phyloP scores from a whole-genome alignment of 331 rosid genomes.

The Prunus yedoensis region DNA sequence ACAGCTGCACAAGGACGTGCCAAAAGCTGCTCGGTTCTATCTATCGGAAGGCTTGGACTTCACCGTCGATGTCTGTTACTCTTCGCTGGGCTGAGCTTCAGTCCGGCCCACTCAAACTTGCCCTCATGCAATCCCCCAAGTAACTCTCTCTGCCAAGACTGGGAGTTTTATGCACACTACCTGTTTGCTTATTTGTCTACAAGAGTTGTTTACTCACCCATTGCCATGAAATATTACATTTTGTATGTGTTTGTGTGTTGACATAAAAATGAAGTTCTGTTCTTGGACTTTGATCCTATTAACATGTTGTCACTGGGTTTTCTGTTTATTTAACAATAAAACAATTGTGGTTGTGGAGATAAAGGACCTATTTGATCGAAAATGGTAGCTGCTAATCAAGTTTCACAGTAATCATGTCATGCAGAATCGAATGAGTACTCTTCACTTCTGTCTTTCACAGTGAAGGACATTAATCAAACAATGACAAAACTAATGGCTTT shows the following conservation, averaged over 20 bases:
- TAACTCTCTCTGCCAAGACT: not conserved
- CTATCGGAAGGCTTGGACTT: constrained; percentile 72
- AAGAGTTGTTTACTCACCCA: not conserved
- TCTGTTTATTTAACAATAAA: not conserved
- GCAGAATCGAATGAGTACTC: constrained; percentile 60
- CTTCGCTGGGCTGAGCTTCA: constrained; percentile 86
- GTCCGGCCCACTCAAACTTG: constrained; percentile 76
- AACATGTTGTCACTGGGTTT: not conserved
- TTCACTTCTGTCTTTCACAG: constrained; percentile 66
- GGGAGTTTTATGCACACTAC: constrained; percentile 14
- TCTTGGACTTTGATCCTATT: not conserved
- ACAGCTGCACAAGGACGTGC: constrained; percentile 73
- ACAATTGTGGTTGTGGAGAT: not conserved
- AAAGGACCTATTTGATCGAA: no score
- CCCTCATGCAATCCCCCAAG: constrained; percentile 70
- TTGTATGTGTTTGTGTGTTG: not conserved
- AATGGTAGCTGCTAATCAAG: constrained; percentile 21
- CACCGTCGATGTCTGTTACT: constrained; percentile 63
- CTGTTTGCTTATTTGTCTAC: constrained; percentile 27
- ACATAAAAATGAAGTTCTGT: not conserved
- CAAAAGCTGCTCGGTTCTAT: constrained; percentile 74
- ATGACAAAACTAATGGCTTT: constrained; percentile 55
- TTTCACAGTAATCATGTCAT: constrained; percentile 48
- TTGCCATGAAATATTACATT: not conserved
- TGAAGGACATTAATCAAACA: constrained; percentile 53